Evolutionary conservation across 176 grass and related monocot species (phyloP).

Genomic region (Olyra latifolia): DNA sequence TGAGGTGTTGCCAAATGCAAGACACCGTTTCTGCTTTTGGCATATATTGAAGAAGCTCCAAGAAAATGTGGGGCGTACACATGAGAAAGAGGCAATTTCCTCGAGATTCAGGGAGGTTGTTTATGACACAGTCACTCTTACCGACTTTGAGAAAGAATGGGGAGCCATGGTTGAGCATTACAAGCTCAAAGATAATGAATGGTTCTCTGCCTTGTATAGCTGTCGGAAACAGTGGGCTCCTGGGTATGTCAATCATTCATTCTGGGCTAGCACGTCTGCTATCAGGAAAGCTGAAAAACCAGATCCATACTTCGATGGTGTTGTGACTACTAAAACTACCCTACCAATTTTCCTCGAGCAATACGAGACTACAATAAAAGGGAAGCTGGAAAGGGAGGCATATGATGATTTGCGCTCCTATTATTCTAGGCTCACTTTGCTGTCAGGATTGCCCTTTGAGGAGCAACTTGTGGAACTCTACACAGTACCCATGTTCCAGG

Average conservation of each 20-base stretch:
- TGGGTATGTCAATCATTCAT: slow-evolving; percentile 78
- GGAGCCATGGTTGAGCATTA: slow-evolving; percentile 70
- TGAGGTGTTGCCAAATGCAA: slow-evolving; percentile 62
- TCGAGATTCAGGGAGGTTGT: slow-evolving; percentile 79
- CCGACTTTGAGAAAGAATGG: slow-evolving; percentile 84
- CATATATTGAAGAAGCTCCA: slow-evolving; percentile 79
- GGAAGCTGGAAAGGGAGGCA: slow-evolving; percentile 80
- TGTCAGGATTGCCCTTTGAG: slow-evolving; percentile 83
- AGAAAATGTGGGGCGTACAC: slow-evolving; percentile 57
- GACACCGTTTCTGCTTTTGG: slow-evolving; percentile 78
- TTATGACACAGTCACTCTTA: slow-evolving; percentile 73
- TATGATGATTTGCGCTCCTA: slow-evolving; percentile 89
- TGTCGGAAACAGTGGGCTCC: slow-evolving; percentile 80
- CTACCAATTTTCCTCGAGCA: slow-evolving; percentile 82
- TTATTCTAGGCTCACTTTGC: slow-evolving; percentile 71
- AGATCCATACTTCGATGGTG: slow-evolving; percentile 81
- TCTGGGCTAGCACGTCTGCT: slow-evolving; percentile 87
- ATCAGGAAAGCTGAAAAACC: slow-evolving; percentile 68
- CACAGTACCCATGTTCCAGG: slow-evolving; percentile 83
- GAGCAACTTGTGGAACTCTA: slow-evolving; percentile 84
- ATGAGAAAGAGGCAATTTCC: slow-evolving; percentile 71
- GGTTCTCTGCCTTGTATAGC: slow-evolving; percentile 72
- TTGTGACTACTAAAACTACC: slow-evolving; percentile 70
- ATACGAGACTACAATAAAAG: slow-evolving; percentile 62
- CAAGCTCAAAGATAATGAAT: slow-evolving; percentile 71